phyloP scores from a whole-genome alignment of 139 green algal genomes.

The Ostreobium quekettii region DNA sequence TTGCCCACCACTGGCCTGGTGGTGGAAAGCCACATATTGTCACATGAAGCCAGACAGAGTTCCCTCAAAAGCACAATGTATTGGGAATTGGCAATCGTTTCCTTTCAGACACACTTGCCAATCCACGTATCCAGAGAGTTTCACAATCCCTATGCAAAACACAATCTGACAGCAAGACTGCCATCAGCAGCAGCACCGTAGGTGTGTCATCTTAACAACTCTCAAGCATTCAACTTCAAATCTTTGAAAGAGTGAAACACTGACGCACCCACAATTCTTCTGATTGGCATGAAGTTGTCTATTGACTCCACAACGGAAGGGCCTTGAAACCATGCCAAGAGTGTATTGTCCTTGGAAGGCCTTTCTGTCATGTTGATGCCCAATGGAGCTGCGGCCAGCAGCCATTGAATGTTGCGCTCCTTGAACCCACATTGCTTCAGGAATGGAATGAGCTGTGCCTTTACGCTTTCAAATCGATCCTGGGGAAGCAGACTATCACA shows the following conservation, averaged over 20 bases:
- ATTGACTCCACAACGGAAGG: slow-evolving; percentile 59
- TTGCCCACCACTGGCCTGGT: too few species aligned
- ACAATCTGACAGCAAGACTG: background rate
- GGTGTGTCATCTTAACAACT: background rate
- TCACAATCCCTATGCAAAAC: slow-evolving; percentile 4
- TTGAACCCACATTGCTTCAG: slow-evolving; percentile 71
- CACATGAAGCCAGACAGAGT: background rate
- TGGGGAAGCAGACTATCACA: too few species aligned
- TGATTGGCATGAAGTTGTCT: slow-evolving; percentile 52
- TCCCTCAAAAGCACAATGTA: background rate
- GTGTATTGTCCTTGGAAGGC: slow-evolving; percentile 23
- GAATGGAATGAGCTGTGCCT: slow-evolving; percentile 63
- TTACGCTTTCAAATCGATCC: slow-evolving; percentile 71
- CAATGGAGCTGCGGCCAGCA: slow-evolving; percentile 63
- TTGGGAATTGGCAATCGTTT: background rate
- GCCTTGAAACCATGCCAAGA: slow-evolving; percentile 38
- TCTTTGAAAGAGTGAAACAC: background rate
- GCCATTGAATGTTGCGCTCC: slow-evolving; percentile 54
- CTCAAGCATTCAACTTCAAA: background rate
- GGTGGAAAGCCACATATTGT: slow-evolving; percentile 3
- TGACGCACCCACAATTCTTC: slow-evolving; percentile 22
- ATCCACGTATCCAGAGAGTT: background rate
- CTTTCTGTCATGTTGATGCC: slow-evolving; percentile 71
- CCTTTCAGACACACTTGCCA: background rate
- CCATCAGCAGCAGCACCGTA: background rate